These are phyloP conservation scores for Lathyrus oleraceus DNA, from an alignment of 306 rosid species.

Conservation along the genomic window DNA sequence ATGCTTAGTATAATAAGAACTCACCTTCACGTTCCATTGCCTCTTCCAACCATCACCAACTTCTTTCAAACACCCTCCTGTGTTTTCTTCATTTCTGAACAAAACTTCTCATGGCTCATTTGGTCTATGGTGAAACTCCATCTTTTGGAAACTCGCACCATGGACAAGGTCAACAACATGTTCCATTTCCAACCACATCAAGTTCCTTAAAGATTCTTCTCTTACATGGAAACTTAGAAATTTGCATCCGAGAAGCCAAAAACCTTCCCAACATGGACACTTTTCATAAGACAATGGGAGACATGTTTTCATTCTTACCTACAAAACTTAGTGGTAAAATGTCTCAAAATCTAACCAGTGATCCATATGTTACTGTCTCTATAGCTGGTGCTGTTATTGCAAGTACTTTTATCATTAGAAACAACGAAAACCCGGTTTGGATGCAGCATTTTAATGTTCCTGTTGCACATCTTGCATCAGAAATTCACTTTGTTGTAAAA, in stretches of 20 bases:
- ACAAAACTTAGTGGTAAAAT: constrained; percentile 35
- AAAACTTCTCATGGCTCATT: constrained; percentile 44
- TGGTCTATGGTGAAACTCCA: constrained; percentile 42
- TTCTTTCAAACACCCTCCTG: not conserved
- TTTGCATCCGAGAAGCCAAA: constrained; percentile 59
- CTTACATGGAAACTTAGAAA: constrained; percentile 75
- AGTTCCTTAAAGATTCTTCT: constrained; percentile 53
- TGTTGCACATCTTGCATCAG: constrained; percentile 77
- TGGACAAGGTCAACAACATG: constrained; percentile 53
- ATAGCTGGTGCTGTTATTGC: constrained; percentile 70
- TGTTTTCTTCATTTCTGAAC: not conserved
- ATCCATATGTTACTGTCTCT: constrained; percentile 78
- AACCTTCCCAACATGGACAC: constrained; percentile 81
- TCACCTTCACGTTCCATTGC: not conserved
- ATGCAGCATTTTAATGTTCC: constrained; percentile 75
- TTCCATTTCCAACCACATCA: constrained; percentile 57
- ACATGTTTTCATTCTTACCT: constrained; percentile 49
- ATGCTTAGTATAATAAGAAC: not conserved
- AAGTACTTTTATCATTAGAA: constrained; percentile 72
- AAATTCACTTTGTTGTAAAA: constrained; percentile 75
- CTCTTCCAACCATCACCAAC: constrained; percentile 2
- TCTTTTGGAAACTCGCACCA: constrained; percentile 71
- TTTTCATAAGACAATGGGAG: constrained; percentile 60
- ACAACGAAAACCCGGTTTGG: constrained; percentile 79
- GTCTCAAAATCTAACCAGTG: constrained; percentile 54